Base-by-base conservation (phyloP, 2,329 filamentous ascomycete species). In the Cercospora zeina region DNA sequence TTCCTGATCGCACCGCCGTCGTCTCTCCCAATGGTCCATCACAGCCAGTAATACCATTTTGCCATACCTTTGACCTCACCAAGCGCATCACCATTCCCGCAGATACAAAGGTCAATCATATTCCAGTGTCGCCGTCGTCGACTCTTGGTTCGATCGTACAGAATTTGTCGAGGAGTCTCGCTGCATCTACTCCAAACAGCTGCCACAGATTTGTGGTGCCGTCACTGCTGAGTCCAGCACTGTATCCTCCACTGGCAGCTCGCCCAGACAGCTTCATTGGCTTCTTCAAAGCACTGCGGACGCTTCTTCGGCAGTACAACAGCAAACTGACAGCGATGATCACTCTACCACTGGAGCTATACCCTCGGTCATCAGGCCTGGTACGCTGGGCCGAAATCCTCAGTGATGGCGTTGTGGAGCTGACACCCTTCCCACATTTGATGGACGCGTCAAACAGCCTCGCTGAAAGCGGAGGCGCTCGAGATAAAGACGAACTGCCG, bases 131-230 rank as follows among this genome's bases (percentile, higher is more conserved):
- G 83, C 85, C 53, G 88, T 89, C 72, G 82, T 85, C 36, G 81
- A 83, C 75, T 0, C 89, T 96, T 69, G 79, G 82, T 19, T 72
- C 80, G 0, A 89, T 96, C 59, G 77, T 96, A 49, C 76, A 79
- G 36, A 80, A 84, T 21, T 73, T 91, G 31, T 79, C 79, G 49
- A 77, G 80, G 1, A 85, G 80, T 62, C 80, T 91, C 63, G 78
- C 79, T 39, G 82, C 78, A 60, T 87, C 83, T 27, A 78, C 86
- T 1, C 78, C 85, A 1, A 81, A 82, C 8, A 84, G 81, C 1
- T 80, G 95, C 31, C 93, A 97, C 74, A 87, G 95, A 51, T 80
- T 97, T 37, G 80, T 97, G 50, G 81, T 97, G n/a, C 93, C 95
- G 0, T 88, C 85, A 59, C 81, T 97, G 9, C 84, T 97, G 24